A percentile compares a stretch with the other conserved stretches of the same genome.
phyloP scores from a whole-genome alignment of 192 early-diverging fungal genomes.

The Backusella tarrabulga region DNA sequence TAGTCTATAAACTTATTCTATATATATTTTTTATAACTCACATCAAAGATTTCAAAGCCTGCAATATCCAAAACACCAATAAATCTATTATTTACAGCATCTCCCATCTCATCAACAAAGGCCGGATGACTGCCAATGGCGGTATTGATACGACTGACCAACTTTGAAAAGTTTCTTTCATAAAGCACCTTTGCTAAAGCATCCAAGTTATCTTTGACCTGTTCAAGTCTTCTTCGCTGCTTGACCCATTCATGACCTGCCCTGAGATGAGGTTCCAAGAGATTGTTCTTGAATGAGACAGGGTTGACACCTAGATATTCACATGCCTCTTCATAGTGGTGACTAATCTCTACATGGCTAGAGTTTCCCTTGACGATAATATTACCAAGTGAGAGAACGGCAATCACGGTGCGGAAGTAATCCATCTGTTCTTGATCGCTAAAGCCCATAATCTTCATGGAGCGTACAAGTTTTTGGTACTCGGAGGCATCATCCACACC shows the following conservation, averaged over 20 bases:
- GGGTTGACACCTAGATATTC: constrained; percentile 89
- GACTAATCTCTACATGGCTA: constrained; percentile 71
- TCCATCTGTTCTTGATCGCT: constrained; percentile 73
- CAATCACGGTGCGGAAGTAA: constrained; percentile 80
- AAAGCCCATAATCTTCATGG: constrained; percentile 86
- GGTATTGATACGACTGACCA: constrained; percentile 87
- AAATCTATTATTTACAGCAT: constrained; percentile 45
- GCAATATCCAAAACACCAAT: constrained; percentile 99
- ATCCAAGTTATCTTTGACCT: constrained; percentile 88
- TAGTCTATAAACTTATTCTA: neutral
- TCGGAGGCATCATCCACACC: constrained; percentile 91
- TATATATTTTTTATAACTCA: constrained; percentile 17
- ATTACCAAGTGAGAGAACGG: constrained; percentile 93
- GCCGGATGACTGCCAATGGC: constrained; percentile 55
- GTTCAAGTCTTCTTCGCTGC: constrained; percentile 80
- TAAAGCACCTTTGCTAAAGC: constrained; percentile 90
- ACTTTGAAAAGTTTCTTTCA: constrained; percentile 92
- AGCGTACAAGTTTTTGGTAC: constrained; percentile 73
- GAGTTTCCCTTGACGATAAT: constrained; percentile 71
- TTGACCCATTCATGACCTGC: constrained; percentile 96
- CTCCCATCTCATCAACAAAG: constrained; percentile 60
- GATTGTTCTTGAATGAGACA: constrained; percentile 78
- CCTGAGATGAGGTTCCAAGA: constrained; percentile 89
- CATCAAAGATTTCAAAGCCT: constrained; percentile 98
- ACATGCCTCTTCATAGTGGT: constrained; percentile 81